These are phyloP conservation scores for Solanum ossicruentum DNA, from an alignment of 257 asterid species.

Conservation along the genomic window DNA sequence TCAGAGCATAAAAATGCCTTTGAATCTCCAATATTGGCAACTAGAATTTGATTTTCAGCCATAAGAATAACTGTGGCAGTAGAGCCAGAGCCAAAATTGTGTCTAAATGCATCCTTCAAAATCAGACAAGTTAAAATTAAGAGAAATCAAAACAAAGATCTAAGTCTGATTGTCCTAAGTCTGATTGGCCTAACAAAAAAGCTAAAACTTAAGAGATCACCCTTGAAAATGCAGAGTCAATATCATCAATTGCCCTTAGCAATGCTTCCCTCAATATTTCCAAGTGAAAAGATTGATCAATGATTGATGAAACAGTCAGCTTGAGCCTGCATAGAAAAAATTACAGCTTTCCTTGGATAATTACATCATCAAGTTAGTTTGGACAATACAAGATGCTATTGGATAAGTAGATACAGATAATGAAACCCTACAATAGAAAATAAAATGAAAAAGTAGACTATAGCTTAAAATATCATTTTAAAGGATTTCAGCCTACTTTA, in stretches of 20 bases:
- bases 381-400: background rate
- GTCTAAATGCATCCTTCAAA: conserved; percentile 66
- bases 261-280: conserved; percentile 86
- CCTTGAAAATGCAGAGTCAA: conserved; percentile 64
- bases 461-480: background rate
- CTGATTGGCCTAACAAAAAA: background rate
- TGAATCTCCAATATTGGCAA: conserved; percentile 91
- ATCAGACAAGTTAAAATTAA: conserved; percentile 8
- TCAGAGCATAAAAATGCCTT: conserved; percentile 96
- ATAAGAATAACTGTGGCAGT: conserved; percentile 76
- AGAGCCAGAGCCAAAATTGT: conserved; percentile 70
- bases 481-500: background rate
- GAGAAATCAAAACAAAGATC: conserved; percentile 8
- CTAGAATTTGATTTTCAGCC: conserved; percentile 74
- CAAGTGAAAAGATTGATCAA: conserved; percentile 64
- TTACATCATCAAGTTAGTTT: background rate
- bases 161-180: background rate
- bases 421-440: background rate
- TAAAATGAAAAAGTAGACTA: background rate
- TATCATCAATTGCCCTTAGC: conserved; percentile 70
- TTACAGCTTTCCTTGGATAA: background rate
- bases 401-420: background rate
- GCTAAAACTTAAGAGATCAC: conserved; percentile 16
- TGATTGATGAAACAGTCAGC: conserved; percentile 52
- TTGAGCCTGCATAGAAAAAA: conserved; percentile 43